Evolutionary conservation across 1,284 basidiomycete genomes (phyloP), one percentile per base, ranked within the genome.

Genomic region (Leccinum cinnamomeum): DNA sequence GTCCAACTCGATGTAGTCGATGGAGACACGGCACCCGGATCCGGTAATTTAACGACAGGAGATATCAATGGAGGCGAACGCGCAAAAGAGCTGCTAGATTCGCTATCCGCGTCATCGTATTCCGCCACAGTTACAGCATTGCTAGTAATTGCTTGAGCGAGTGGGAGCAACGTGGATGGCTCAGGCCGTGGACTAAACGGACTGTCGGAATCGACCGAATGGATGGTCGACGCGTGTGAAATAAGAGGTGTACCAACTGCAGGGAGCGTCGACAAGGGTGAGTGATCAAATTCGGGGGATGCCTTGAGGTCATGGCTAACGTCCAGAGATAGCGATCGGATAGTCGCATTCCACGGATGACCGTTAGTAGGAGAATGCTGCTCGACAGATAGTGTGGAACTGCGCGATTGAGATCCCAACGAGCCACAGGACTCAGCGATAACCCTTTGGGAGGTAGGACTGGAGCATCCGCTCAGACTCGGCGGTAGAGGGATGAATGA

Each of bases 101-200:
- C 64, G 35, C 67, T 71, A 39, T 64, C 61, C 35, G 6, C 62
- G 12, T 64, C 66, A 41, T 72, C 64, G n/a, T 59, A 54, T 16
- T 64, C 66, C 6, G 10, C 44, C 7, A 48, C 56, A 28, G 63
- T 60, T 25, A 25, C 57, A 10, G 51, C n/a, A 5, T 53, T 11
- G 11, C 23, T n/a, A 11, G 7, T 20, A 7, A 68, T 59, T 37
- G 61, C 62, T 37, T 73, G 70, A 57, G 68, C 61, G 28, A 76
- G 56, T 3, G 71, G 62, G 30, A 70, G 65, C 35, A 69, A 50
- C 1, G 63, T 10, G 5, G 66, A 59, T 18, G 63, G 59, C 53
- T 74, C 73, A 39, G 70, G 69, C 7, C 73, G 70, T 23, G 72
- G 75, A 41, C 74, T 76, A 53, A 77, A 77, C 2, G 69, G 74